Evolutionary conservation across 2,329 filamentous ascomycete species (phyloP), one percentile per base, ranked within the genome.

Genomic region (Acrodontium crateriforme): DNA sequence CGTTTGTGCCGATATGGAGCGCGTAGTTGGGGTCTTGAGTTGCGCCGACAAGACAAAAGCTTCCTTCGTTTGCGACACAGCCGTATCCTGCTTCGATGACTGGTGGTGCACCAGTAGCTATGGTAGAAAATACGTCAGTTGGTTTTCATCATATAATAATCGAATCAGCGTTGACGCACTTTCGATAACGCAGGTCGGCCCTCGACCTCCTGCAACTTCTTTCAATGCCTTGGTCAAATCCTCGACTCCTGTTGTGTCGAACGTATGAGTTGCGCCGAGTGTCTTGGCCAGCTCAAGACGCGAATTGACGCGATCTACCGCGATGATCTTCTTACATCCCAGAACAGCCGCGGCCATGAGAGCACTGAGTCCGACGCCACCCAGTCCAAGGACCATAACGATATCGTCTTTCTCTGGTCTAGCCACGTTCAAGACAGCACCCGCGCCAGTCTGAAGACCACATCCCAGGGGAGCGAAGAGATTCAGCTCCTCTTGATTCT

Each of bases 1-100:
- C 46, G 8, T 54, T 50, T 24, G 37, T 24, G 18, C 40, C 37
- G 2, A 63, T 49, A 9, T 56, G 54, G 5, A 66, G 37, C 4
- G 40, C 42, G 21, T 64, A 32, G 9, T 46, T 45, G 0, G 49
- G 40, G 2, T 55, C 50, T 2, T 49, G 44, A 25, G 54, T 52
- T 0, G 56, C 58, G 1, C 63, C 63, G 11, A 67, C 55, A 35
- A 63, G 54, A 1, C 65, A 50, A 11, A 65, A 49, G 31, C 58
- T 56, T 2, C 60, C 63, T 38, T 54, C 25, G 3, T 31, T 38
- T 7, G 37, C 40, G 24, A 37, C 25, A 9, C 36, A 29, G 10
- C 34, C 19, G 29, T 38, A 43, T 8, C 33, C 30, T 10, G 25
- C 29, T 34, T 43, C 34, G 8, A 40, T 28, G 5, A 43, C 35